A percentile compares a stretch with the other conserved stretches of the same genome.
phyloP scores from a whole-genome alignment of 306 rosid genomes.

The Rosa chinensis region DNA sequence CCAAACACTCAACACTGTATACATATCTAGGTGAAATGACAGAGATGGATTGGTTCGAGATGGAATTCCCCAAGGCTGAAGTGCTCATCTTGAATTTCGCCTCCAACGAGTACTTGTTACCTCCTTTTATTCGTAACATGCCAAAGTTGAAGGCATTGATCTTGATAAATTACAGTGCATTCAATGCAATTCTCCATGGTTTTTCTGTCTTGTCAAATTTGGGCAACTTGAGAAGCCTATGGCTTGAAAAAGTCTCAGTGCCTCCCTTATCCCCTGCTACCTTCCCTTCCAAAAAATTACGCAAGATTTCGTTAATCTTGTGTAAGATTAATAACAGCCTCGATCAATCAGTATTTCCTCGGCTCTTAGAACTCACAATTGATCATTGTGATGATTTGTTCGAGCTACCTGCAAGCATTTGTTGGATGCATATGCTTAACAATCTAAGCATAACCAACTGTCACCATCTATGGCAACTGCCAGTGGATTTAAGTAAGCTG shows the following conservation, averaged over 20 bases:
- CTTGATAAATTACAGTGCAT: slow-evolving; percentile 53
- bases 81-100: slow-evolving; percentile 78
- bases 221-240: slow-evolving; percentile 61
- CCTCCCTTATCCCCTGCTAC: slow-evolving; percentile 43
- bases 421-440: slow-evolving; percentile 48
- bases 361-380: slow-evolving; percentile 63
- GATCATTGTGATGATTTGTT: slow-evolving; percentile 76
- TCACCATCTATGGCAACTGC: slow-evolving; percentile 55
- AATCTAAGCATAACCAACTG: slow-evolving; percentile 77
- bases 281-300: slow-evolving; percentile 36
- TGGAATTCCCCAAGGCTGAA: slow-evolving; percentile 78
- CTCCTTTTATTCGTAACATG: slow-evolving; percentile 72
- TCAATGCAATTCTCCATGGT: slow-evolving; percentile 55
- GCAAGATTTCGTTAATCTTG: slow-evolving; percentile 59
- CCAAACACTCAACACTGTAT: neutral
- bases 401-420: slow-evolving; percentile 62
- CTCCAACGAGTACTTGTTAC: slow-evolving; percentile 59
- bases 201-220: slow-evolving; percentile 45
- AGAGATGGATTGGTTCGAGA: slow-evolving; percentile 69
- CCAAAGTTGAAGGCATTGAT: slow-evolving; percentile 75
- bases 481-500: slow-evolving; percentile 53
- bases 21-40: slow-evolving; percentile 69
- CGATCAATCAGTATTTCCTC: slow-evolving; percentile 51
- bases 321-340: slow-evolving; percentile 60
- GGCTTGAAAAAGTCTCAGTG: slow-evolving; percentile 79